Evolutionary conservation across 2,329 filamentous ascomycete species (phyloP).

Genomic region (Xylariaceae sp.): DNA sequence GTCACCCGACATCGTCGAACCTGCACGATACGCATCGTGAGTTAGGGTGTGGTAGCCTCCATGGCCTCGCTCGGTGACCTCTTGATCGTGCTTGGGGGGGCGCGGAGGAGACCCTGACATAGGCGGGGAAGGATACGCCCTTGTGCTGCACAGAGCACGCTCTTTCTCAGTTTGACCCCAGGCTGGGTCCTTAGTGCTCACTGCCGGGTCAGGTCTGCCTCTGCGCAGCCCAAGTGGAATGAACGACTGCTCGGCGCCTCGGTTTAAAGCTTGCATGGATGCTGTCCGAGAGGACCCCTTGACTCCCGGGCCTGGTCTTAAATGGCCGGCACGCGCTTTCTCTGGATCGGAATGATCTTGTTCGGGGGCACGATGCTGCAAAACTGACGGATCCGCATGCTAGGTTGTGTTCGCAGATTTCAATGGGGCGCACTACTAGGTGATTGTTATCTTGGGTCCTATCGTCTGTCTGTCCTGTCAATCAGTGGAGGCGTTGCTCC

Average conservation of each 20-base stretch:
- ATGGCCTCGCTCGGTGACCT: constrained; percentile 51
- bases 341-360: constrained; percentile 16
- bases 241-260: constrained; percentile 39
- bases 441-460: constrained; percentile 5
- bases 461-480: constrained; percentile 13
- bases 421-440: constrained; percentile 10
- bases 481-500: constrained; percentile 15
- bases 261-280: constrained; percentile 52
- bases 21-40: constrained; percentile 48
- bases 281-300: constrained; percentile 28
- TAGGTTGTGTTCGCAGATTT: constrained; percentile 20
- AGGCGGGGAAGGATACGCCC: constrained; percentile 66
- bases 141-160: constrained; percentile 52
- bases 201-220: constrained; percentile 50
- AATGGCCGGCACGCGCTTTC: constrained; percentile 19
- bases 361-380: constrained; percentile 15
- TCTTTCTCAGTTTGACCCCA: constrained; percentile 51
- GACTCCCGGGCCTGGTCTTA: constrained; percentile 27
- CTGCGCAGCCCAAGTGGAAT: constrained; percentile 53
- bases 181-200: constrained; percentile 51
- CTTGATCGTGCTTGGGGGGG: constrained; percentile 53
- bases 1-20: constrained; percentile 32
- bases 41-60: constrained; percentile 40
- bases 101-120: constrained; percentile 65
- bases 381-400: constrained; percentile 23